Conservation (phyloP, 75 land plant species). For the Cunninghamia lanceolata region DNA sequence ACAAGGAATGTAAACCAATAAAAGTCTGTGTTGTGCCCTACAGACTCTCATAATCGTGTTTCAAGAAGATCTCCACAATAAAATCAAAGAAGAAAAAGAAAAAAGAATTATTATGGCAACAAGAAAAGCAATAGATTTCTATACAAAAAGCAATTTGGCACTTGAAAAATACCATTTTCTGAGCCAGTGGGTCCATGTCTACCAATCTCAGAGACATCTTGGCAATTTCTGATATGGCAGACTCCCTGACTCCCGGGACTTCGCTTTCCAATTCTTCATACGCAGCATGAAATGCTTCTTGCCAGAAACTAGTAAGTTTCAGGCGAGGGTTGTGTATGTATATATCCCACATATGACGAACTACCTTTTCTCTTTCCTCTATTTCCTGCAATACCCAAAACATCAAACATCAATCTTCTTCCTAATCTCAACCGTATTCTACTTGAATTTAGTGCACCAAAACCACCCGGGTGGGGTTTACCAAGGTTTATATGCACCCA, state of each 20-base stretch:
- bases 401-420: background rate
- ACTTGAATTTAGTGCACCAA: background rate
- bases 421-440: background rate
- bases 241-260: constrained; percentile 33
- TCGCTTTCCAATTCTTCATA: constrained; percentile 55
- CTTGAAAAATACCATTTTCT: constrained; percentile 3
- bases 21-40: background rate
- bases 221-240: constrained; percentile 59
- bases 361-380: constrained; percentile 66
- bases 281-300: constrained; percentile 72
- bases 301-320: constrained; percentile 53
- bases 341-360: constrained; percentile 67
- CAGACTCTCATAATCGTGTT: background rate
- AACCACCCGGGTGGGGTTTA: background rate
- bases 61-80: background rate
- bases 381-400: constrained; percentile 33
- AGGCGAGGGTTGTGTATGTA: constrained; percentile 34
- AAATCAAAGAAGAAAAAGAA: background rate
- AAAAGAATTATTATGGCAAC: background rate
- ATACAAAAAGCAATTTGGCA: background rate
- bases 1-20: background rate
- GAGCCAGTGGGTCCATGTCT: constrained; percentile 23
- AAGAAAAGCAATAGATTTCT: background rate
- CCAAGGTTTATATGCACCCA: background rate
- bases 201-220: constrained; percentile 50